A percentile compares a stretch with the other conserved stretches of the same genome.
Conservation (phyloP, 129 eudicot species). For the Escallonia rubra region DNA sequence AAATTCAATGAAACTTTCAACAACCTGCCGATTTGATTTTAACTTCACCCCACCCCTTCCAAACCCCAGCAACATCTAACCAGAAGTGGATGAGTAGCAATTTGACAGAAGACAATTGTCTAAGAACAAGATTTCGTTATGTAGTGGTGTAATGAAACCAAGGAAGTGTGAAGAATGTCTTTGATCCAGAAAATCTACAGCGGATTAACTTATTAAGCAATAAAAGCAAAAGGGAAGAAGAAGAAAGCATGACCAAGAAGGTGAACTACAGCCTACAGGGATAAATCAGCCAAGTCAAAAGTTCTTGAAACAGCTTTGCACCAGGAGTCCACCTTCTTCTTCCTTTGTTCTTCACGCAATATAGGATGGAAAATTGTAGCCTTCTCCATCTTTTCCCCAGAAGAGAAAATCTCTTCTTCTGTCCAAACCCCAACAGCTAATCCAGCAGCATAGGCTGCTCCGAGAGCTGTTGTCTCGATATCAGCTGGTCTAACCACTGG, state of each 20-base stretch:
- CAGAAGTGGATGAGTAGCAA: too few species aligned
- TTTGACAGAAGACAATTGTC: too few species aligned
- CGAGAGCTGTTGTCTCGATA: constrained; percentile 93
- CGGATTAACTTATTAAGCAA: not conserved
- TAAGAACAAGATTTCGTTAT: too few species aligned
- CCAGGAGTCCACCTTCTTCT: constrained; percentile 92
- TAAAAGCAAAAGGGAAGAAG: not conserved
- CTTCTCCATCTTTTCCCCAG: constrained; percentile 63
- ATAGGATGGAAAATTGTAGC: constrained; percentile 51
- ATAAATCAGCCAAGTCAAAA: constrained; percentile 92
- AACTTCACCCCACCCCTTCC: too few species aligned
- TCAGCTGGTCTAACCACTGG: constrained; percentile 91
- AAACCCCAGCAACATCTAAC: too few species aligned
- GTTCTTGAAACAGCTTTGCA: constrained; percentile 88
- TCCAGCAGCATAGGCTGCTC: constrained; percentile 99
- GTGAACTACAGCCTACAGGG: constrained; percentile 46
- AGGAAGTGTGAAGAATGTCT: too few species aligned
- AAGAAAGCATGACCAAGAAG: not conserved
- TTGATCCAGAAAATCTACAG: too few species aligned
- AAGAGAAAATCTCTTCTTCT: constrained; percentile 65
- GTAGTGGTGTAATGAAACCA: too few species aligned
- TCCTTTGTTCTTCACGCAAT: constrained; percentile 53
- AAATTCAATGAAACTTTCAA: too few species aligned
- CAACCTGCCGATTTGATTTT: too few species aligned
- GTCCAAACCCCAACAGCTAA: constrained; percentile 91